A percentile compares a stretch with the other conserved stretches of the same genome.
Conservation (phyloP, 257 asterid genomes). For the Penstemon eatonii region DNA sequence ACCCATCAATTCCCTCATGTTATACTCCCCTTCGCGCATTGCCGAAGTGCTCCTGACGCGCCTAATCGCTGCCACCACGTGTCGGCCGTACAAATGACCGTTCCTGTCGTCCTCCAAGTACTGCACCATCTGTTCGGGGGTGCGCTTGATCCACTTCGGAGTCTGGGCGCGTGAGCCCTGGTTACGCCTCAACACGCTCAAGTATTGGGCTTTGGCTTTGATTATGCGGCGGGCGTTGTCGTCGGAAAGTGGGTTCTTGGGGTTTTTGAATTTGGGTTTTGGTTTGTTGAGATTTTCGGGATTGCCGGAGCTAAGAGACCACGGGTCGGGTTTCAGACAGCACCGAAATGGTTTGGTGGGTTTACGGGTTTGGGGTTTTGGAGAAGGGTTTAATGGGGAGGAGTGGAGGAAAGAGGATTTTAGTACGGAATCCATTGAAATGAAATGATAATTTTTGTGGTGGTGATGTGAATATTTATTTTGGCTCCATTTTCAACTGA, state of each 20-base stretch:
- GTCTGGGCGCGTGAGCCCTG: slow-evolving; percentile 89
- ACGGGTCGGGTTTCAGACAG: slow-evolving; percentile 80
- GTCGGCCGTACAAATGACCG: slow-evolving; percentile 80
- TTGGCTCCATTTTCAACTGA: too few species aligned
- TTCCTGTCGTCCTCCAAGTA: slow-evolving; percentile 86
- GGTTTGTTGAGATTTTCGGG: slow-evolving; percentile 48
- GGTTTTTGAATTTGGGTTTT: slow-evolving; percentile 69
- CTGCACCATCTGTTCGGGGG: slow-evolving; percentile 91
- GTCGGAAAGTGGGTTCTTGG: slow-evolving; percentile 79
- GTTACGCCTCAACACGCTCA: slow-evolving; percentile 77
- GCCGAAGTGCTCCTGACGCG: slow-evolving; percentile 72
- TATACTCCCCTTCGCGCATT: slow-evolving; percentile 62
- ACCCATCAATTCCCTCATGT: slow-evolving; percentile 79
- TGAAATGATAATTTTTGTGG: not conserved
- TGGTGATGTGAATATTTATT: too few species aligned
- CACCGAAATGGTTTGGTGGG: slow-evolving; percentile 36
- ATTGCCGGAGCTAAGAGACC: slow-evolving; percentile 85
- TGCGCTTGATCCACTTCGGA: slow-evolving; percentile 84
- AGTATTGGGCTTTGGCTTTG: slow-evolving; percentile 78
- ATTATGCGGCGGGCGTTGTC: slow-evolving; percentile 94
- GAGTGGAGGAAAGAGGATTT: slow-evolving; percentile 58
- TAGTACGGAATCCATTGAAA: slow-evolving; percentile 63
- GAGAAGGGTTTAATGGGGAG: slow-evolving; percentile 37
- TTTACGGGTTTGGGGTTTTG: slow-evolving; percentile 27
- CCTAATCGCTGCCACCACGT: slow-evolving; percentile 88